phyloP scores from a whole-genome alignment of 148 eudicot species.

The Chenopodium quinoa region DNA sequence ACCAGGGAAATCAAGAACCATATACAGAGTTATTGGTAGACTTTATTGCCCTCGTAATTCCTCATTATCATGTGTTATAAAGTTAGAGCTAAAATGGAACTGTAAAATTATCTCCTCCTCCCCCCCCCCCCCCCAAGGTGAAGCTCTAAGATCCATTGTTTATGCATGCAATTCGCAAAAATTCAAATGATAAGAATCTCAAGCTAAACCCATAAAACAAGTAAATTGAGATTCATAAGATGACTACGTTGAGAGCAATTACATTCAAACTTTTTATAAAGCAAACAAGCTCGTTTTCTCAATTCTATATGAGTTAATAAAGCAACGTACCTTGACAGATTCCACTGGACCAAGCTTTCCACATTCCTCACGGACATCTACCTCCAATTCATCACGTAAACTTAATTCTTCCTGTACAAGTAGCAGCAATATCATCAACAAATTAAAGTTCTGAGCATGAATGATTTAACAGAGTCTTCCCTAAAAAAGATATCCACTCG shows the following conservation, averaged over 20 bases:
- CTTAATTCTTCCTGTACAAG: constrained; percentile 63
- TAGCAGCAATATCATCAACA: constrained; percentile 26
- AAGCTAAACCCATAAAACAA: too few relatives aligned
- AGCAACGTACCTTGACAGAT: constrained; percentile 63
- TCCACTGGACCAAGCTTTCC: constrained; percentile 83
- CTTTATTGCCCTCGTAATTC: neutral
- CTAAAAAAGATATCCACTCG: neutral
- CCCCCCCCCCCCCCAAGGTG: neutral
- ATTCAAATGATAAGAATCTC: too few relatives aligned
- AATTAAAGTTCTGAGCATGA: neutral
- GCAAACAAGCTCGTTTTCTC: neutral
- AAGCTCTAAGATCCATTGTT: neutral
- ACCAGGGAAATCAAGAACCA: neutral
- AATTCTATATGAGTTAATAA: neutral
- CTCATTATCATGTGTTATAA: neutral
- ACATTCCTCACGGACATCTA: constrained; percentile 82
- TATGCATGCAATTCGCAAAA: neutral
- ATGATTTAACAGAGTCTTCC: too few relatives aligned
- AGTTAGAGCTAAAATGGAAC: neutral
- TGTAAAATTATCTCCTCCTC: neutral
- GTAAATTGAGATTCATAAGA: too few relatives aligned
- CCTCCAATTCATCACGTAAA: constrained; percentile 66
- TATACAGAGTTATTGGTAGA: neutral
- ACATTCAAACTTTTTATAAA: neutral
- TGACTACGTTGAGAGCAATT: neutral